Conservation (phyloP, 1,284 basidiomycete genomes). For the Thelephora terrestris region DNA sequence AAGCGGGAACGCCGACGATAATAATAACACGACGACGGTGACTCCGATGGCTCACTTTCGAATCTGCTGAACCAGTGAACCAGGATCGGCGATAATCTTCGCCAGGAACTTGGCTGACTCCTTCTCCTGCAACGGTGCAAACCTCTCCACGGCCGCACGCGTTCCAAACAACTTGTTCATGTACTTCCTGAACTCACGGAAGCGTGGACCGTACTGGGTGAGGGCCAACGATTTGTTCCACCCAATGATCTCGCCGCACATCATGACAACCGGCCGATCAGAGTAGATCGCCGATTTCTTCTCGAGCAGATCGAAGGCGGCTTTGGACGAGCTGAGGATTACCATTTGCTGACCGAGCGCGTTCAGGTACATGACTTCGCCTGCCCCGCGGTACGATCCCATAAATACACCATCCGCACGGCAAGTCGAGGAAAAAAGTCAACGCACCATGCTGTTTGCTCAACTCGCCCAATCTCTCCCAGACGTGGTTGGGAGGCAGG, state of each 20-base stretch:
- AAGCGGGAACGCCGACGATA: background rate
- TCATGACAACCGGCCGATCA: constrained; percentile 22
- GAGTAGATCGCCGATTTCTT: constrained; percentile 15
- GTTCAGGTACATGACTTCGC: constrained; percentile 16
- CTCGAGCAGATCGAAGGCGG: constrained; percentile 26
- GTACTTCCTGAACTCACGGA: constrained; percentile 24
- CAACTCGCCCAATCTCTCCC: constrained; percentile 48
- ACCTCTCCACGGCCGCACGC: constrained; percentile 16
- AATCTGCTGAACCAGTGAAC: constrained; percentile 14
- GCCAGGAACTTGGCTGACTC: constrained; percentile 16
- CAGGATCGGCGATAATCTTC: constrained; percentile 12
- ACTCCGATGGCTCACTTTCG: constrained; percentile 16
- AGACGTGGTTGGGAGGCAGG: constrained; percentile 25
- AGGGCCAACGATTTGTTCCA: constrained; percentile 25
- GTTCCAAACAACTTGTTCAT: constrained; percentile 19
- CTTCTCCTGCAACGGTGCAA: constrained; percentile 16
- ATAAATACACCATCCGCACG: background rate
- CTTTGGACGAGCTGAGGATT: constrained; percentile 22
- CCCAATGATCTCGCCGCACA: constrained; percentile 24
- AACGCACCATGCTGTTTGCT: constrained; percentile 25
- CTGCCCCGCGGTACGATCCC: constrained; percentile 5
- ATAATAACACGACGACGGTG: background rate
- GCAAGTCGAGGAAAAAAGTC: background rate
- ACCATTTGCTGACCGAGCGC: constrained; percentile 23
- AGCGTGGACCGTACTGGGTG: constrained; percentile 24